Conservation (phyloP, 2,329 filamentous ascomycete genomes). For the Nakataea oryzae region DNA sequence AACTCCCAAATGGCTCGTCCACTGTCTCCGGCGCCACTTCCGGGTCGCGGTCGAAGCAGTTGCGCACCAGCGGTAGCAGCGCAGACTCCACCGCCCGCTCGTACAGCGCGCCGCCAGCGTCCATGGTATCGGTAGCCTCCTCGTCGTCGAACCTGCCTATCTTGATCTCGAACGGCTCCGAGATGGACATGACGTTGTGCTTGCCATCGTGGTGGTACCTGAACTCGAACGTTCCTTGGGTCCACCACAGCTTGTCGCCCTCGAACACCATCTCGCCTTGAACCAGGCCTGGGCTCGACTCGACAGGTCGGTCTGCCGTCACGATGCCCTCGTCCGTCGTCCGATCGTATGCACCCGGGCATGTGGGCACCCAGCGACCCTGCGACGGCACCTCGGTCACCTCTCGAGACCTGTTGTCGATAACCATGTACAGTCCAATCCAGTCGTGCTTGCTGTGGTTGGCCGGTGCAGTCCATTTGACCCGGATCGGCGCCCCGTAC, state of each 20-base stretch:
- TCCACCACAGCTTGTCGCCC: slow-evolving; percentile 96
- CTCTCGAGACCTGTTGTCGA: slow-evolving; percentile 81
- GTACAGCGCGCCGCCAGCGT: slow-evolving; percentile 30
- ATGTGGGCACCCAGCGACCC: slow-evolving; percentile 82
- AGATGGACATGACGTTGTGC: slow-evolving; percentile 90
- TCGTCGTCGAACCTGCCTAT: slow-evolving; percentile 73
- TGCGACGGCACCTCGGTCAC: slow-evolving; percentile 75
- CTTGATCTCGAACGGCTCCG: slow-evolving; percentile 82
- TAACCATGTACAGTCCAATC: slow-evolving; percentile 93
- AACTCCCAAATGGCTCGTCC: slow-evolving; percentile 73
- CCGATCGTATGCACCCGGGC: slow-evolving; percentile 65
- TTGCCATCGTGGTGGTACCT: slow-evolving; percentile 90
- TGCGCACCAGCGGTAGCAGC: slow-evolving; percentile 73
- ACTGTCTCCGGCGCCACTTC: slow-evolving; percentile 75
- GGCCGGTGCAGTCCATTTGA: slow-evolving; percentile 81
- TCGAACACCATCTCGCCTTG: slow-evolving; percentile 78
- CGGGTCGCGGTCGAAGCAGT: slow-evolving; percentile 86
- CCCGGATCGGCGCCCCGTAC: slow-evolving; percentile 81
- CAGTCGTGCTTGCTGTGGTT: slow-evolving; percentile 88
- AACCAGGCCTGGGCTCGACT: slow-evolving; percentile 44
- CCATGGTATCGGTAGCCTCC: slow-evolving; percentile 37
- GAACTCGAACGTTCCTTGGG: slow-evolving; percentile 90
- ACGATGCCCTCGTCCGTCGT: slow-evolving; percentile 67
- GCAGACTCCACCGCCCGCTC: slow-evolving; percentile 64
- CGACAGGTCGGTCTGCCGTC: slow-evolving; percentile 51